Base-by-base conservation (phyloP, 192 early-diverging fungal species). In the Cladochytrium replicatum region DNA sequence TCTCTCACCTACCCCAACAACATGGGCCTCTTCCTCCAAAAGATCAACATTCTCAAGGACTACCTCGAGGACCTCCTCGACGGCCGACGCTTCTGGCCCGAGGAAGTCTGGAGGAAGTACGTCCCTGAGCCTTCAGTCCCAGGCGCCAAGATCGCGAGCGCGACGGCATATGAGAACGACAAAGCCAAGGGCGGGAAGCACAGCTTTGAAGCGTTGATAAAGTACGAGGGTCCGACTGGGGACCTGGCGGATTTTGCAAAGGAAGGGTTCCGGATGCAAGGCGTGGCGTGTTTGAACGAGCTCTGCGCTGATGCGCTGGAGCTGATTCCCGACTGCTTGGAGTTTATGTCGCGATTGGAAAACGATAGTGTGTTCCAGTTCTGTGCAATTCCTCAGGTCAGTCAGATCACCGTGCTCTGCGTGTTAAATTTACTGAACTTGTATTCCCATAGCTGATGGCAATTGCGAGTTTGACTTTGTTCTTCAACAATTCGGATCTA, bases 11-110 rank as follows among this genome's bases (percentile, higher is more conserved):
- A 74, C 28, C 61, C 93, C 52, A 94, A 97, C 66, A 81, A 83
- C 30, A 97, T 99, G 93, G 96, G 96, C 26, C 72, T 89, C 43
- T 97, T 99, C 64, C 70, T 99, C 55, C 96, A 99, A 79, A 97
- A 97, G 74, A 83, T 85, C 29, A 99, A 99, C 62, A 99, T 99
- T 43, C 84, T 87, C 27, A 89, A 95, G 28, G 96, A 99, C 65
- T 96, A 85, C 57, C 65, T 85, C 53, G 89, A 93, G 55, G 96
- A 99, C 54, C 55, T 91, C 42, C 59, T 78, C 13, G 89, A 97
- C 32, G 86, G 86, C 1, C 70, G 96, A 44, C 74, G 79, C 46
- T 99, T 97, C 75, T 99, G 96, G 96, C 96, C 96, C 29, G 78
- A 84, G 57, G 85, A 83, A 40, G 85, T 97, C 32, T 99, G 94